Percentiles rank a stretch among this genome's conserved stretches.
Conservation (phyloP, 1,284 basidiomycete species). For the Mycena citricolor region DNA sequence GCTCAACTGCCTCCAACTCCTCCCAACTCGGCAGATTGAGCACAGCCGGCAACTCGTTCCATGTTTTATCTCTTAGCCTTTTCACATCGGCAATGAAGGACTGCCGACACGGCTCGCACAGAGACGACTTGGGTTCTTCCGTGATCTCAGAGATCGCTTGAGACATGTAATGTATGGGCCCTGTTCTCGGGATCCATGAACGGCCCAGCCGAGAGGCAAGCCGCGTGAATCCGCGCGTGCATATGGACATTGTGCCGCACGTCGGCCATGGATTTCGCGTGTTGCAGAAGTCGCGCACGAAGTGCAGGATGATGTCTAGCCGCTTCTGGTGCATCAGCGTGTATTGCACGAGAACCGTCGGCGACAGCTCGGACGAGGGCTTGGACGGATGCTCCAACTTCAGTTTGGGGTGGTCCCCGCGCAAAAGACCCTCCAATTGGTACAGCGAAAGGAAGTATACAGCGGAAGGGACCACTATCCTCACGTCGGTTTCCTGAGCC, state of each 20-base stretch:
- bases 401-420: slow-evolving; percentile 55
- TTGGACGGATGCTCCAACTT: slow-evolving; percentile 46
- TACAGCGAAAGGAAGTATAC: slow-evolving; percentile 63
- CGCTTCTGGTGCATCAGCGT: slow-evolving; percentile 61
- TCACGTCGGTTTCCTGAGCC: slow-evolving; percentile 51
- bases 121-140: slow-evolving; percentile 28
- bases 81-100: slow-evolving; percentile 44
- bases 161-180: slow-evolving; percentile 53
- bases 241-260: slow-evolving; percentile 32
- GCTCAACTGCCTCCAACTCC: slow-evolving; percentile 34
- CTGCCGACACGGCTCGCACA: slow-evolving; percentile 46
- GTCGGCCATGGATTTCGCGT: slow-evolving; percentile 28
- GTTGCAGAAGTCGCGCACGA: slow-evolving; percentile 46
- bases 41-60: slow-evolving; percentile 48
- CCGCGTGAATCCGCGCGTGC: slow-evolving; percentile 44
- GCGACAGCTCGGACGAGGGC: slow-evolving; percentile 44
- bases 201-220: slow-evolving; percentile 44
- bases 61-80: slow-evolving; percentile 40
- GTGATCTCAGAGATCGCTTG: slow-evolving; percentile 46
- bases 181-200: slow-evolving; percentile 54
- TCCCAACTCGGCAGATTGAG: slow-evolving; percentile 48
- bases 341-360: slow-evolving; percentile 47
- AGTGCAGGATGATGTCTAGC: slow-evolving; percentile 49
- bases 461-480: slow-evolving; percentile 49
- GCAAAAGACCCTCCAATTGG: slow-evolving; percentile 47